phyloP scores from a whole-genome alignment of 1,284 basidiomycete genomes.

The Rhodotorula sp. region DNA sequence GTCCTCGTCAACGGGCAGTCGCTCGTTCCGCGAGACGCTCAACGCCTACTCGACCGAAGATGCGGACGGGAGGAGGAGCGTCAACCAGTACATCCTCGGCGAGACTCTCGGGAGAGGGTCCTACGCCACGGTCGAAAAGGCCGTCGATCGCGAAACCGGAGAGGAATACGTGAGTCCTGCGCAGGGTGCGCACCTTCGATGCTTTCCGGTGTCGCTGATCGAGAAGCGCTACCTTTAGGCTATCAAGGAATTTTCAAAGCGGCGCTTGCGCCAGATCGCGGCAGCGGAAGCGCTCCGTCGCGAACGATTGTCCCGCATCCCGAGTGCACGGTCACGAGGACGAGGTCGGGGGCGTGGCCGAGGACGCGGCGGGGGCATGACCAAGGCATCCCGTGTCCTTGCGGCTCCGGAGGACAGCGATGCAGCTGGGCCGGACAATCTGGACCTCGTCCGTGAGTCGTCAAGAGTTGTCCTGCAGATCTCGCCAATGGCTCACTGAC shows the following conservation, averaged over 20 bases:
- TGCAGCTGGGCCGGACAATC: slow-evolving; percentile 33
- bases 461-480: too few relatives aligned
- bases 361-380: slow-evolving; percentile 9
- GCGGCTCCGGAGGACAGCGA: slow-evolving; percentile 12
- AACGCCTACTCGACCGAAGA: slow-evolving; percentile 41
- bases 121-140: slow-evolving; percentile 43
- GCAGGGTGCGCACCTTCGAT: neutral
- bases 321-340: slow-evolving; percentile 13
- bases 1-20: slow-evolving; percentile 23
- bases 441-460: slow-evolving; percentile 31
- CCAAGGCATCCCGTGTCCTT: neutral
- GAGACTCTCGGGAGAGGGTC: slow-evolving; percentile 40
- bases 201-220: neutral
- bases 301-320: slow-evolving; percentile 14
- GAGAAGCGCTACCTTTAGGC: slow-evolving; percentile 13
- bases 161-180: slow-evolving; percentile 35
- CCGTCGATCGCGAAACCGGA: slow-evolving; percentile 41
- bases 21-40: slow-evolving; percentile 41
- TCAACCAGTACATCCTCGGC: slow-evolving; percentile 43
- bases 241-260: slow-evolving; percentile 45
- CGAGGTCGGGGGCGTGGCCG: slow-evolving; percentile 24
- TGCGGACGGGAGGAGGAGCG: slow-evolving; percentile 38
- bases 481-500: neutral
- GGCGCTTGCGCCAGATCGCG: slow-evolving; percentile 36
- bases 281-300: slow-evolving; percentile 23